phyloP scores from a whole-genome alignment of 345 rosid species.

The Hevea brasiliensis region DNA sequence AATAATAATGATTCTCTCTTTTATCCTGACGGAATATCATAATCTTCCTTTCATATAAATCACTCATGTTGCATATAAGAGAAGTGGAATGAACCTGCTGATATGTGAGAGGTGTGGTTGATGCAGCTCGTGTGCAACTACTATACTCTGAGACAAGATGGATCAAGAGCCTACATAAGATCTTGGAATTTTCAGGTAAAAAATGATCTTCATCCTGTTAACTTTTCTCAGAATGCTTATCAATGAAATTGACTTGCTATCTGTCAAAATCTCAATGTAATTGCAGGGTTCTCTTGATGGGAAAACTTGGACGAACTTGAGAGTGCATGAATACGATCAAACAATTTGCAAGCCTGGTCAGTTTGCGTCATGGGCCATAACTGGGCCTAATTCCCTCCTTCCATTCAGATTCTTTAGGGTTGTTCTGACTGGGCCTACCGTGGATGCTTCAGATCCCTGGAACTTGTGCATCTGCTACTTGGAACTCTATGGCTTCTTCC shows the following conservation, averaged over 20 bases:
- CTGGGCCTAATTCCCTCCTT: conserved; percentile 68
- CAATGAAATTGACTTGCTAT: neutral
- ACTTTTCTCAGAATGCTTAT: neutral
- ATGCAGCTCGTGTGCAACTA: conserved; percentile 96
- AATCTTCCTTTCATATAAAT: no score
- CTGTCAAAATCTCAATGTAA: neutral
- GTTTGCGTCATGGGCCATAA: conserved; percentile 79
- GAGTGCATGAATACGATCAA: conserved; percentile 75
- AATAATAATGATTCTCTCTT: no score
- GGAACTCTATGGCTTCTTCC: conserved; percentile 89
- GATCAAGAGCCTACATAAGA: conserved; percentile 73
- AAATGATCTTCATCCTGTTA: neutral
- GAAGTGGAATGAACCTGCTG: neutral
- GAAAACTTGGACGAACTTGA: conserved; percentile 64
- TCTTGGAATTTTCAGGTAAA: conserved; percentile 89
- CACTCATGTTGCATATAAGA: neutral
- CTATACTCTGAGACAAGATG: conserved; percentile 89
- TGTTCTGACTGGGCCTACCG: conserved; percentile 63
- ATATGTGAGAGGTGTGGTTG: neutral
- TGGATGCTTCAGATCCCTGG: conserved; percentile 70
- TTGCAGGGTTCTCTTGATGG: conserved; percentile 81
- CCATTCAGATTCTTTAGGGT: conserved; percentile 80
- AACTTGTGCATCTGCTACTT: conserved; percentile 84
- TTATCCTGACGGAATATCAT: no score
- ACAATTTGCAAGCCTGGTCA: conserved; percentile 78